Percentiles rank a stretch among this genome's conserved stretches.
Conservation (phyloP, 1,284 basidiomycete genomes). For the Ceratobasidium sp. region DNA sequence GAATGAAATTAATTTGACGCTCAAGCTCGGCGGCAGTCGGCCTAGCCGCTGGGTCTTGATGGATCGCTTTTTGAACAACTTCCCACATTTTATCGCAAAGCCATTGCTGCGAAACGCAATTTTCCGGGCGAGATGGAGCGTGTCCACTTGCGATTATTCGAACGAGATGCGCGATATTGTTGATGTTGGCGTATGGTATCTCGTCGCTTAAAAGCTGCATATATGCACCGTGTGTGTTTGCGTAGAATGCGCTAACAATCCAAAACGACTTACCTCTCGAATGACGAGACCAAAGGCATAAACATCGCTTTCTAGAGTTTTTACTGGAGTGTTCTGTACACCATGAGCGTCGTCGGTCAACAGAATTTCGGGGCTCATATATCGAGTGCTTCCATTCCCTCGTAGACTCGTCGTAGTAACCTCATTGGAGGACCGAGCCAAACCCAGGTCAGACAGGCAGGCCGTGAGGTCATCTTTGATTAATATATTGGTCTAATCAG, state of each 20-base stretch:
- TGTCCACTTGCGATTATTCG: conserved; percentile 23
- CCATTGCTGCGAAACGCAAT: conserved; percentile 12
- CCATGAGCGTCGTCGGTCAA: conserved; percentile 20
- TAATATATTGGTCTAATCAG: conserved; percentile 16
- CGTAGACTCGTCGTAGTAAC: conserved; percentile 16
- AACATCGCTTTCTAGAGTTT: conserved; percentile 35
- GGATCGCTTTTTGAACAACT: conserved; percentile 5
- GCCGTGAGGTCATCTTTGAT: conserved; percentile 34
- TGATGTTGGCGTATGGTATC: conserved; percentile 17
- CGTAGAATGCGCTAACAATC: neutral
- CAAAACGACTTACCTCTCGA: conserved; percentile 19
- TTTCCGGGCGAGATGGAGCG: conserved; percentile 10
- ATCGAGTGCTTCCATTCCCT: conserved; percentile 36
- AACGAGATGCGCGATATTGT: conserved; percentile 10
- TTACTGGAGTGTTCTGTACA: conserved; percentile 1
- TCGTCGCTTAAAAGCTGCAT: conserved; percentile 27
- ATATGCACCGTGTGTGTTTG: neutral
- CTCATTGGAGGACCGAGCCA: conserved; percentile 22
- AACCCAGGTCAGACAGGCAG: conserved; percentile 31
- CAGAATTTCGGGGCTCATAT: conserved; percentile 39
- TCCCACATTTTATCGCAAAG: conserved; percentile 39
- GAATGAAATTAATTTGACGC: neutral
- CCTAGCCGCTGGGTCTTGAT: conserved; percentile 1
- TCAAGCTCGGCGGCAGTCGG: conserved; percentile 8
- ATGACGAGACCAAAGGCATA: conserved; percentile 36